Evolutionary conservation across 2,329 filamentous ascomycete species (phyloP).

Genomic region (Exophiala lecanii-corni): DNA sequence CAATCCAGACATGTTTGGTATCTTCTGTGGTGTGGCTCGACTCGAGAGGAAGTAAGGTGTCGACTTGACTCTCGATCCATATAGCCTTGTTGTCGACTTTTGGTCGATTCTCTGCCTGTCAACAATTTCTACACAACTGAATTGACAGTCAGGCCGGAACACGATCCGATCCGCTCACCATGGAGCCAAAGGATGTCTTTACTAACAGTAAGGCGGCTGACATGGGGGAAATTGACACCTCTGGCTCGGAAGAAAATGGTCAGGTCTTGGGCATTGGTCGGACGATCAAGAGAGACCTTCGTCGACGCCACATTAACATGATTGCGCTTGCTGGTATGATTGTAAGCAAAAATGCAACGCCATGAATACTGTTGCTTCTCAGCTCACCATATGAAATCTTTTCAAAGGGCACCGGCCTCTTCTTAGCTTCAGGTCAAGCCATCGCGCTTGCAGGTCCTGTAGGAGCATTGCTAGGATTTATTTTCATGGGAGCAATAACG

Average conservation of each 20-base stretch:
- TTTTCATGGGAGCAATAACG: slow-evolving; percentile 38
- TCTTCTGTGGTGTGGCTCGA: too few species aligned
- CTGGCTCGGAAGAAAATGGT: not conserved
- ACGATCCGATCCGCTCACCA: too few species aligned
- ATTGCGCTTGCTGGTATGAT: slow-evolving; percentile 35
- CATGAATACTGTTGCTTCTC: not conserved
- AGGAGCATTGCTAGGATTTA: slow-evolving; percentile 28
- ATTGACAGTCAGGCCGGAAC: too few species aligned
- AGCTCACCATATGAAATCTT: not conserved
- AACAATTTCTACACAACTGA: too few species aligned
- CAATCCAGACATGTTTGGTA: too few species aligned
- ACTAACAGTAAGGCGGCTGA: not conserved
- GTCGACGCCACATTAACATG: slow-evolving; percentile 35
- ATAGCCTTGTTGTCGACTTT: too few species aligned
- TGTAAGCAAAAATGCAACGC: slow-evolving; percentile 31
- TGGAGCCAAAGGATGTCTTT: not conserved
- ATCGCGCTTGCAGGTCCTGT: slow-evolving; percentile 65
- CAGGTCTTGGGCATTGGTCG: not conserved
- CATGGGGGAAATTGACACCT: not conserved
- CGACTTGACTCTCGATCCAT: too few species aligned
- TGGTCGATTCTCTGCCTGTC: too few species aligned
- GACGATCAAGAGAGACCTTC: slow-evolving; percentile 27
- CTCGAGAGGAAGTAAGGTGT: too few species aligned
- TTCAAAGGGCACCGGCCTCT: slow-evolving; percentile 64
- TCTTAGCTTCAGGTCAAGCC: slow-evolving; percentile 73